phyloP scores from a whole-genome alignment of 192 early-diverging fungal species.

The Backusella australiensis region DNA sequence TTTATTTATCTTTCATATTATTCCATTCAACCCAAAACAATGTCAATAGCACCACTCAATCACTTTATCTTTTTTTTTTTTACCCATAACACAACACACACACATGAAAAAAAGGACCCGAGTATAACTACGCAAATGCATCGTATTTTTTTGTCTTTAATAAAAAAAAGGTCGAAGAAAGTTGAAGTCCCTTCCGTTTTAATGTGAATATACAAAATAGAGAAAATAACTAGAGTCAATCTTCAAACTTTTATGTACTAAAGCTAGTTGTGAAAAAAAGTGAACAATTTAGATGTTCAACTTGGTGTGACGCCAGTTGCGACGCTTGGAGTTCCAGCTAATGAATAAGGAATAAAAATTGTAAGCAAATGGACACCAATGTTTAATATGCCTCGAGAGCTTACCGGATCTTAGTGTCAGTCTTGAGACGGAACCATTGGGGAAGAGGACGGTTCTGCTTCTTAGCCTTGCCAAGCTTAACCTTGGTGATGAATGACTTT shows the following conservation, averaged over 20 bases:
- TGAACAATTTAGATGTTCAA: slow-evolving; percentile 75
- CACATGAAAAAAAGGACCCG: background rate
- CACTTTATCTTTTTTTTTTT: background rate
- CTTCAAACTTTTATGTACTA: background rate
- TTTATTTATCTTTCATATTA: too few species aligned
- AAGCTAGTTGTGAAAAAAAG: background rate
- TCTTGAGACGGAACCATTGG: slow-evolving; percentile 95
- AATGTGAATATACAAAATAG: background rate
- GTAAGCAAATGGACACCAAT: too few species aligned
- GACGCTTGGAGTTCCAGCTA: slow-evolving; percentile 98
- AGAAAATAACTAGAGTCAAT: background rate
- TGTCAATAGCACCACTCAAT: too few species aligned
- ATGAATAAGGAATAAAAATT: background rate
- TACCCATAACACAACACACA: background rate
- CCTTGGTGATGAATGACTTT: slow-evolving; percentile 98
- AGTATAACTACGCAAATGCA: background rate
- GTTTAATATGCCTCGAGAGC: background rate
- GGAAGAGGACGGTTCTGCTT: slow-evolving; percentile 99
- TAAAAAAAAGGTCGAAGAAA: background rate
- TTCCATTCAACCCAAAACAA: too few species aligned
- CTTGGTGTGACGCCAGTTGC: slow-evolving; percentile 99
- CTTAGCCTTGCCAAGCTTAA: slow-evolving; percentile 96
- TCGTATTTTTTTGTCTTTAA: background rate
- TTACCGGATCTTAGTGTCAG: slow-evolving; percentile 89
- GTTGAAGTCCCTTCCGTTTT: slow-evolving; percentile 1